phyloP scores from a whole-genome alignment of 768 basidiomycete species.

The Kwoniella bestiolae region DNA sequence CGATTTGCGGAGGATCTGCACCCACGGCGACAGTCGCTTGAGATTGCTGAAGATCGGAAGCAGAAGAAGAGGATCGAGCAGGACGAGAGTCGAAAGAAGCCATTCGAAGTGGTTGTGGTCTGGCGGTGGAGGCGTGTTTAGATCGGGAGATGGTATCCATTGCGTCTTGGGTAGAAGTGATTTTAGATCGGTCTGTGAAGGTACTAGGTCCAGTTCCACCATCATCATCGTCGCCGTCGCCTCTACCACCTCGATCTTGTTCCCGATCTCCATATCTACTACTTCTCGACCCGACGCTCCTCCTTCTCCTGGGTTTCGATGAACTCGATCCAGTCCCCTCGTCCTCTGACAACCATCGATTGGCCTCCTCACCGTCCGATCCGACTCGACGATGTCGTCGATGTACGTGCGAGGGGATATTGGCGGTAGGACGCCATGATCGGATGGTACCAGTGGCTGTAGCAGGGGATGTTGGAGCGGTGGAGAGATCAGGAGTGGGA shows the following conservation, averaged over 20 bases:
- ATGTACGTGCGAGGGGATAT: constrained; percentile 21
- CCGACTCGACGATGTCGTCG: constrained; percentile 1
- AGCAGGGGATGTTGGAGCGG: neutral
- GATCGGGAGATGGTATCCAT: neutral
- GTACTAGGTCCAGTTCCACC: constrained; percentile 12
- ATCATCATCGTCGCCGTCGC: neutral
- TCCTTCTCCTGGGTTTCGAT: constrained; percentile 19
- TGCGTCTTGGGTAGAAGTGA: constrained; percentile 8
- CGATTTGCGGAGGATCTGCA: constrained; percentile 21
- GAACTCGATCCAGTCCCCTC: constrained; percentile 40
- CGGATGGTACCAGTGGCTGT: constrained; percentile 2
- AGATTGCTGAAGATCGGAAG: neutral
- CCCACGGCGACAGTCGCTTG: neutral
- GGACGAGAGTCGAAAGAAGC: constrained; percentile 19
- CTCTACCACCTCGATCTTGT: constrained; percentile 14
- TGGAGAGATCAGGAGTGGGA: constrained; percentile 18
- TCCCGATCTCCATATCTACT: no score
- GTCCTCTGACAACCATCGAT: constrained; percentile 55
- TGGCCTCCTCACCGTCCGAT: constrained; percentile 27
- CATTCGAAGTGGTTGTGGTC: constrained; percentile 11
- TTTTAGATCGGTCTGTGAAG: neutral
- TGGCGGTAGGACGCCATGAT: constrained; percentile 26
- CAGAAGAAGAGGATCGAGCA: neutral
- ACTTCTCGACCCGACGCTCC: constrained; percentile 14
- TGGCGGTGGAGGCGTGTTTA: neutral